Base-by-base conservation (phyloP, 129 eudicot genomes). In the Silybum marianum region DNA sequence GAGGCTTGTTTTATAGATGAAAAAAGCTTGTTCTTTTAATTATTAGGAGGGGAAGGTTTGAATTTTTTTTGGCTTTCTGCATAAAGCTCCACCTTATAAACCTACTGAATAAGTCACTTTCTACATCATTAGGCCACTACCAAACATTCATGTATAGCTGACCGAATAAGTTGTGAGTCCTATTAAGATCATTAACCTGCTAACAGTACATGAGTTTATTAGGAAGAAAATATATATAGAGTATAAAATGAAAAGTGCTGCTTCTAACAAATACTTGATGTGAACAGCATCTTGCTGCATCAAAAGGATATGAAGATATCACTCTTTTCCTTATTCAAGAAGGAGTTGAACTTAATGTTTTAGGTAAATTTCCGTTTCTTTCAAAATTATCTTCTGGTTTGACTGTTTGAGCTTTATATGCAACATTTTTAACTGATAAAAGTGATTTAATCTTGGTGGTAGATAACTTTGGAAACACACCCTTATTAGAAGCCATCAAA, bases 241-340 rank as follows among this genome's bases (percentile, higher is more conserved):
- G 39, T 25, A 12, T 8, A 69, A 72, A n/a, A 19, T 36, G 76
- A 48, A 72, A 19, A 24, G 16, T 3, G 30, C 16, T 16, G 25
- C 51, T 42, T 60, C 72, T 89, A 70, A 84, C 75, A 51, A 24
- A 46, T 23, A 69, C 34, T 65, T 71, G 80, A 69, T 60, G 54
- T 84, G 34, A 21, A 71, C 90, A 95, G 99, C 99, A 95, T 89
- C 92, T 95, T 46, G 95, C 95, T 84, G 99, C 99, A 88, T 87
- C 98, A 36, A 87, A 84, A 88, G 98, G 99, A 66, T 87, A 84
- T 28, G 98, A 90, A 85, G 93, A 95, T 21, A 84, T 93, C 71
- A 83, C 75, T 19, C 69, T 81, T 58, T 93, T 84, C 89, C 99
- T 95, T 67, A 83, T 95, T 85, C 95, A 91, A 87, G 95, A 89